A percentile compares a stretch with the other conserved stretches of the same genome.
Evolutionary conservation across 73 alveolate species (phyloP).

Genomic region (Paramecium bursaria): DNA sequence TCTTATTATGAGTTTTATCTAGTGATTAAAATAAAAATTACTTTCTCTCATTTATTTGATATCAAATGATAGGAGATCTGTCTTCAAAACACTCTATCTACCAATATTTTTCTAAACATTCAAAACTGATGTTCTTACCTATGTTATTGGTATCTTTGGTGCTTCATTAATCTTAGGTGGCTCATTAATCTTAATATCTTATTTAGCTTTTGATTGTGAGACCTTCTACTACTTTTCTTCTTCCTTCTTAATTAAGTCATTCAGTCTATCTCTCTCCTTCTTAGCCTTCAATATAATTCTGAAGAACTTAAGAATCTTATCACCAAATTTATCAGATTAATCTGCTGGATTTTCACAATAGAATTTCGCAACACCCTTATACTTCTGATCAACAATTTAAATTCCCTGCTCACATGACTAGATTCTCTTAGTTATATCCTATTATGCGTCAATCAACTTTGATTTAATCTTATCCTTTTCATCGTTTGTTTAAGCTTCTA

Average conservation of each 20-base stretch:
- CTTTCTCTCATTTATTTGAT: no score
- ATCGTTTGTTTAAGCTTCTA: constrained; percentile 61
- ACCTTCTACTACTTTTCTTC: constrained; percentile 58
- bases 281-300: constrained; percentile 48
- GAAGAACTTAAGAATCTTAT: constrained; percentile 49
- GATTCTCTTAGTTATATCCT: constrained; percentile 7
- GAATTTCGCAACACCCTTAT: constrained; percentile 50
- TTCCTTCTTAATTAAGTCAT: constrained; percentile 32
- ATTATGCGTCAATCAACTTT: not conserved
- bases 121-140: no score
- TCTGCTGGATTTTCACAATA: constrained; percentile 71
- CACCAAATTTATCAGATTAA: constrained; percentile 67
- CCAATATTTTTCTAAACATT: no score
- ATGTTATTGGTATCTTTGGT: no score
- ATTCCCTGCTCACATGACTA: constrained; percentile 41
- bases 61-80: no score
- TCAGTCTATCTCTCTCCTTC: not conserved
- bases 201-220: constrained; percentile 20
- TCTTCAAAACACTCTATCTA: no score
- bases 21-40: no score
- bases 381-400: constrained; percentile 56
- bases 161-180: not conserved
- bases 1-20: no score
- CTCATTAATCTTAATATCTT: not conserved
- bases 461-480: constrained; percentile 64